Conservation (phyloP, 129 eudicot species). For the Helianthus annuus region HanXRQr2.0-SUNRISE NC_035447.2:59533461-59533960, state of each 20-base stretch:
- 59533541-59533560: conserved; percentile 80
- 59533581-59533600: conserved; percentile 96
- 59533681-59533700: conserved; percentile 21
- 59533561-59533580: conserved; percentile 59
- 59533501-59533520: conserved; percentile 81
- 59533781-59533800: not conserved
- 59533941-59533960: conserved; percentile 3
- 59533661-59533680: conserved; percentile 89
- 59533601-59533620: conserved; percentile 71
- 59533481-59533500: conserved; percentile 98
- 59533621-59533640: conserved; percentile 85
- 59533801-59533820: not conserved
- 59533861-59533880: conserved; percentile 90
- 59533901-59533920: conserved; percentile 31
- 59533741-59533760: not conserved
- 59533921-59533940: conserved; percentile 17
- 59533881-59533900: conserved; percentile 80
- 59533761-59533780: not conserved
- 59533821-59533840: conserved; percentile 67
- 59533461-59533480: conserved; percentile 81
- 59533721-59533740: not conserved
- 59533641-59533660: conserved; percentile 93
- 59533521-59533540: conserved; percentile 84
- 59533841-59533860: conserved; percentile 92
- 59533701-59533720: conserved; percentile 10